Evolutionary conservation across 208 protist genomes (phyloP).

Genomic region (Crithidia thermophila): DNA sequence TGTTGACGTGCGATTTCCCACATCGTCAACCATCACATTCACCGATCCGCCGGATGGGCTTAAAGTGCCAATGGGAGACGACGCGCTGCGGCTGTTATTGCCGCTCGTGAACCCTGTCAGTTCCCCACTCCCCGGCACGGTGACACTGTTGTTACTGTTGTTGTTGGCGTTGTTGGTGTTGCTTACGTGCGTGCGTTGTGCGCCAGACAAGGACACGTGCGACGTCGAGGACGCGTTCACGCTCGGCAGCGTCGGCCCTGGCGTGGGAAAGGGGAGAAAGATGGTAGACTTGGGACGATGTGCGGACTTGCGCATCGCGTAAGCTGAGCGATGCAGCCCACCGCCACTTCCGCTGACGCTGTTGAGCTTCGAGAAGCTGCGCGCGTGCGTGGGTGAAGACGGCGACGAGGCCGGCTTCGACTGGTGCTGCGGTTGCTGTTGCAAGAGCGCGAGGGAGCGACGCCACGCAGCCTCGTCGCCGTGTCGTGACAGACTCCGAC

Average conservation of each 20-base stretch:
- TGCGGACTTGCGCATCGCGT: too few relatives aligned
- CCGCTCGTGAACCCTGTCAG: neutral
- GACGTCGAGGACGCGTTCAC: neutral
- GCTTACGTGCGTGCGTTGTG: too few relatives aligned
- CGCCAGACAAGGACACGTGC: neutral
- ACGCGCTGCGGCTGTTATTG: too few relatives aligned
- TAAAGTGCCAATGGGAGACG: too few relatives aligned
- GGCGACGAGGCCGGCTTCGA: constrained; percentile 1
- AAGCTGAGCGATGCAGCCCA: too few relatives aligned
- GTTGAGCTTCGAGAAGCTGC: neutral
- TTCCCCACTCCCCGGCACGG: neutral
- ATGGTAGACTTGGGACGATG: constrained; percentile 3
- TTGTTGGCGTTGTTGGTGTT: neutral
- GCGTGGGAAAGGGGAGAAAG: constrained; percentile 3
- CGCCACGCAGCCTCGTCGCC: neutral
- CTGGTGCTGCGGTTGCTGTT: constrained; percentile 1
- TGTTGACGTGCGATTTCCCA: too few relatives aligned
- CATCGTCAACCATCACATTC: constrained; percentile 2
- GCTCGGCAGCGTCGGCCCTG: neutral
- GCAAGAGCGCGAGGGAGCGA: too few relatives aligned
- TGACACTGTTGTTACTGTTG: neutral
- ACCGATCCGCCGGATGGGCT: too few relatives aligned
- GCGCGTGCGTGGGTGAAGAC: neutral
- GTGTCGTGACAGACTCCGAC: neutral
- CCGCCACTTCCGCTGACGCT: too few relatives aligned